Base-by-base conservation (phyloP, 306 rosid genomes). In the Lathyrus aphaca region DNA sequence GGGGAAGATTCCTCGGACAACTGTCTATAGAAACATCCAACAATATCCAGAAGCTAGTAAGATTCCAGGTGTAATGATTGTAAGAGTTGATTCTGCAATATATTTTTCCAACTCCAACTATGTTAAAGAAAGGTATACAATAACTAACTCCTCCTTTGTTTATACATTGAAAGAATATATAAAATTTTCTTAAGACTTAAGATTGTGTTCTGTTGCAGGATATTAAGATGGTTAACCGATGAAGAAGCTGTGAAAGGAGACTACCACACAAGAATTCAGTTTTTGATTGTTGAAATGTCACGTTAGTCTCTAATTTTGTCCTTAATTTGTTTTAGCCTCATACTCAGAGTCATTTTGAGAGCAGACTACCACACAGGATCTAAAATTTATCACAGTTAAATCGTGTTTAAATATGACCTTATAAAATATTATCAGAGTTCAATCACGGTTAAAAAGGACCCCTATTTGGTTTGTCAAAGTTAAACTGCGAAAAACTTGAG, bases 21-120 rank as follows among this genome's bases (percentile, higher is more conserved):
- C 74, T 38, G 99, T 94, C 39, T 94, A 94, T 67, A 83, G 97
- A 79, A 94, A 94, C 86, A 82, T 86, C 69, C 89, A 76, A 66
- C 99, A 94, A 69, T 94, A 94, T 65, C 96, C 99, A 25, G 91
- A 91, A 60, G 96, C 97, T 71, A 82, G 80, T 19, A 88, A 82
- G 83, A 73, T 89, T 82, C 84, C 88, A 0, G 97, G 97, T 6
- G 81, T 88, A 27, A 64, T 94, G 85, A 90, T 94, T 69, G 89
- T 94, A 21, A 86, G 99, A 75, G 92, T 91, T 16, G 99, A 94
- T 58, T 94, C 99, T 43, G 99, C 99, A 7, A 79, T 94, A 66
- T 91, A 94, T 81, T 94, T 94, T 68, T 94, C 97, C 79, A 94
- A 94, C 84, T 94, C 97, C 69, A 91, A 91, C 38, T 91, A 94